Evolutionary conservation across 805 yeast genomes (phyloP).

Genomic region (Metschnikowia corniflorae): DNA sequence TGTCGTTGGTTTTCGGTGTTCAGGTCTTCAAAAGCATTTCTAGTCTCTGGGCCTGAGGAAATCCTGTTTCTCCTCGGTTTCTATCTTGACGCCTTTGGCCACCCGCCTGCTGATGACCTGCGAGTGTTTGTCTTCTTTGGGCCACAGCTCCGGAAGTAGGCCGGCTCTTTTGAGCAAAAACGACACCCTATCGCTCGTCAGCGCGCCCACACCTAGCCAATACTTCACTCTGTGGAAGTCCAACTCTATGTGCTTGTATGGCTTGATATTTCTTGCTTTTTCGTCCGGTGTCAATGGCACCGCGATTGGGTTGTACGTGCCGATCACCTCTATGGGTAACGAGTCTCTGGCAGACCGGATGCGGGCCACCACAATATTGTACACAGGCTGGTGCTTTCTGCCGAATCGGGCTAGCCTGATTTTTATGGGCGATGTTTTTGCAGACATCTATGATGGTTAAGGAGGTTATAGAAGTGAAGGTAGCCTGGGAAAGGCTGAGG

Average conservation of each 20-base stretch:
- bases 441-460: no score
- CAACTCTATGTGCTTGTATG: slow-evolving; percentile 73
- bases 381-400: slow-evolving; percentile 78
- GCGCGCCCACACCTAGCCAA: slow-evolving; percentile 98
- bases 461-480: no score
- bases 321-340: slow-evolving; percentile 90
- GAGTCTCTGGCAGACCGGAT: slow-evolving; percentile 75
- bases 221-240: slow-evolving; percentile 90
- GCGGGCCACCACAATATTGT: slow-evolving; percentile 87
- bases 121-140: slow-evolving; percentile 42
- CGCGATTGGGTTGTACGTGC: slow-evolving; percentile 87
- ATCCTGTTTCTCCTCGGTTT: slow-evolving; percentile 32
- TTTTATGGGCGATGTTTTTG: slow-evolving; percentile 49
- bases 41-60: slow-evolving; percentile 31
- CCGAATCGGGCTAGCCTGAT: slow-evolving; percentile 94
- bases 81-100: slow-evolving; percentile 23
- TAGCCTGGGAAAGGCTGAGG: no score
- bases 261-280: slow-evolving; percentile 50
- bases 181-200: slow-evolving; percentile 79
- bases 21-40: no score
- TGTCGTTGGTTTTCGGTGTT: slow-evolving; percentile 2
- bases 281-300: slow-evolving; percentile 63
- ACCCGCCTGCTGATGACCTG: slow-evolving; percentile 27
- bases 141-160: slow-evolving; percentile 58
- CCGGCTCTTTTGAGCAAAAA: slow-evolving; percentile 78